These are phyloP conservation scores for Pythium rhizo-oryzae DNA, from an alignment of 352 stramenopile species.

Conservation along the genomic window DNA sequence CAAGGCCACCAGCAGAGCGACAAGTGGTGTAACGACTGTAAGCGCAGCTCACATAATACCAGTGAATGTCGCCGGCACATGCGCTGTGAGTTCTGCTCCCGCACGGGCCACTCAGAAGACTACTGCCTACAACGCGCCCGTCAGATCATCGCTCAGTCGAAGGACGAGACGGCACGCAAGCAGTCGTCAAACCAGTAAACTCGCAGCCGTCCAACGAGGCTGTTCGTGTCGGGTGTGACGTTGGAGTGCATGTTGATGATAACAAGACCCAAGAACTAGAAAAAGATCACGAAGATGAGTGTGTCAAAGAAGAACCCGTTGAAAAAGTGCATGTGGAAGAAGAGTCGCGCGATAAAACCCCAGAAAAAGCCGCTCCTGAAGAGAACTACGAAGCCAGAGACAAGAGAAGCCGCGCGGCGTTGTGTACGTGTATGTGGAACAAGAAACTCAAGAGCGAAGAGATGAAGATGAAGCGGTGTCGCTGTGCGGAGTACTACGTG, in stretches of 20 bases:
- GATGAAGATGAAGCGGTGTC: neutral
- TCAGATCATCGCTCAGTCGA: neutral
- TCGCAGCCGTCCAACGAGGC: constrained; percentile 3
- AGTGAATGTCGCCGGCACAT: neutral
- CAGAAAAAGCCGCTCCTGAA: constrained; percentile 3
- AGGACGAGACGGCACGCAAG: neutral
- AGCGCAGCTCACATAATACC: neutral
- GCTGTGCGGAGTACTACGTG: neutral
- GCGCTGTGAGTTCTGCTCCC: neutral
- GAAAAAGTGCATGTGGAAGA: neutral
- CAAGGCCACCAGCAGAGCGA: neutral
- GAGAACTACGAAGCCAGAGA: no score
- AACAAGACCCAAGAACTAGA: neutral
- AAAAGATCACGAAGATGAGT: neutral
- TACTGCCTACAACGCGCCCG: neutral
- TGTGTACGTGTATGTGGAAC: neutral
- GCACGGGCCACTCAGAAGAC: neutral
- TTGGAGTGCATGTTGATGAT: neutral
- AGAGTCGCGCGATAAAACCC: neutral
- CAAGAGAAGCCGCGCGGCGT: neutral
- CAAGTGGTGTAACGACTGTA: neutral
- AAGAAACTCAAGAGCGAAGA: neutral
- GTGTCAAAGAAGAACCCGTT: neutral
- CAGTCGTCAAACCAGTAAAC: constrained; percentile 7
- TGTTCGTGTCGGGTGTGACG: constrained; percentile 4